These are phyloP conservation scores for Xylaria sp. DNA, from an alignment of 2,329 filamentous ascomycete species.

Conservation along the genomic window DNA sequence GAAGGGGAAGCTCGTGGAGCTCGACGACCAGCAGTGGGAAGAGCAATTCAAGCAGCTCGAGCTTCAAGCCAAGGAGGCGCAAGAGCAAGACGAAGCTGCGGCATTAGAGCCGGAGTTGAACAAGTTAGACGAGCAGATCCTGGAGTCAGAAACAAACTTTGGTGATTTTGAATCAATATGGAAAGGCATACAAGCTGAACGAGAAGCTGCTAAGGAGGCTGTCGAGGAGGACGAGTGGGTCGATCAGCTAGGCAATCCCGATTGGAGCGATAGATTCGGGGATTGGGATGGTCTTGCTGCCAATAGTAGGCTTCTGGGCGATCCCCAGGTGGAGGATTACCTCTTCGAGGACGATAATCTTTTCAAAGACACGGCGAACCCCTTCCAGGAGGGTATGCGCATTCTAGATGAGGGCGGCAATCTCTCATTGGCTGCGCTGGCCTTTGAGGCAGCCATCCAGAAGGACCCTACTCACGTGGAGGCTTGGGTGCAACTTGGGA, in stretches of 20 bases:
- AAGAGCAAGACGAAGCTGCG: conserved; percentile 69
- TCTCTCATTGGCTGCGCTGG: conserved; percentile 89
- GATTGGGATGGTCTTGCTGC: conserved; percentile 69
- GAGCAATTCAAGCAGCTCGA: conserved; percentile 89
- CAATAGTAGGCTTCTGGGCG: conserved; percentile 60
- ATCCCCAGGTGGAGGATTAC: conserved; percentile 87
- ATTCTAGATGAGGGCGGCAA: conserved; percentile 96
- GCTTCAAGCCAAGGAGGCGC: conserved; percentile 57
- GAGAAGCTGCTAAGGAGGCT: conserved; percentile 73
- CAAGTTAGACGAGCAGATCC: conserved; percentile 76
- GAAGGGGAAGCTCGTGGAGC: conserved; percentile 93
- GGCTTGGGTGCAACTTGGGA: conserved; percentile 92
- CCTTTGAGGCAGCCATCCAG: conserved; percentile 95
- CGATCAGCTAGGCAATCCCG: conserved; percentile 78
- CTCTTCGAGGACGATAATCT: conserved; percentile 95
- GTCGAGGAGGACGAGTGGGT: conserved; percentile 71
- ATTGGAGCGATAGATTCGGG: conserved; percentile 76
- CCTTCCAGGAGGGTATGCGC: conserved; percentile 91
- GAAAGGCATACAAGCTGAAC: conserved; percentile 83
- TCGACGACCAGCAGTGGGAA: conserved; percentile 95
- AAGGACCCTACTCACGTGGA: conserved; percentile 88
- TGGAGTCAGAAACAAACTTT: conserved; percentile 78
- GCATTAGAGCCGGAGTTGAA: conserved; percentile 89
- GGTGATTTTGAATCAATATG: conserved; percentile 92
- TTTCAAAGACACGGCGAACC: conserved; percentile 82